A percentile compares a stretch with the other conserved stretches of the same genome.
These are phyloP conservation scores for Agrocybe chaxingu DNA, from an alignment of 768 basidiomycete species.

Conservation along the genomic window DNA sequence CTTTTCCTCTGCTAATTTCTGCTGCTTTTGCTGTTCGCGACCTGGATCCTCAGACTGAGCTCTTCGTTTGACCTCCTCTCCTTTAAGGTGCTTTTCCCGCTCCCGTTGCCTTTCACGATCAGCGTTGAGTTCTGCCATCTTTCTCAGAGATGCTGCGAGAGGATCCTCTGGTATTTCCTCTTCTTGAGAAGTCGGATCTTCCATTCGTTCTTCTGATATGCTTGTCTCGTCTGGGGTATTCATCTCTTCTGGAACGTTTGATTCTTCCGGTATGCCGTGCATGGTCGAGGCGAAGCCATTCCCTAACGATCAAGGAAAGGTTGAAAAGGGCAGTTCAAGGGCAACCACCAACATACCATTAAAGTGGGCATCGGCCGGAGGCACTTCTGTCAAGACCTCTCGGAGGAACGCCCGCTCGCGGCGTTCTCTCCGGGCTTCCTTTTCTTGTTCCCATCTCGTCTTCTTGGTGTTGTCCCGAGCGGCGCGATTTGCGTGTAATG, in stretches of 20 bases:
- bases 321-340: background rate
- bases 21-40: slow-evolving; percentile 35
- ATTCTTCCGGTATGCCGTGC: slow-evolving; percentile 25
- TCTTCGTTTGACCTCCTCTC: slow-evolving; percentile 46
- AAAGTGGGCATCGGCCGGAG: slow-evolving; percentile 16
- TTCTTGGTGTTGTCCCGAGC: slow-evolving; percentile 41
- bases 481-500: slow-evolving; percentile 30
- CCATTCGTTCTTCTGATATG: slow-evolving; percentile 6
- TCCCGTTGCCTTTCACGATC: slow-evolving; percentile 16
- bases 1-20: slow-evolving; percentile 33
- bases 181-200: background rate
- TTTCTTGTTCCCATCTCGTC: slow-evolving; percentile 34
- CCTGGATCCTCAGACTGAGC: slow-evolving; percentile 33
- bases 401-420: slow-evolving; percentile 37
- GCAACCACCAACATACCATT: slow-evolving; percentile 9
- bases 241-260: background rate
- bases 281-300: background rate
- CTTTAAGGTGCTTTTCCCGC: slow-evolving; percentile 15
- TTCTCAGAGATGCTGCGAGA: slow-evolving; percentile 16
- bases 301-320: background rate
- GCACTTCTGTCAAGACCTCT: slow-evolving; percentile 36
- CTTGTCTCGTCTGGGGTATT: background rate
- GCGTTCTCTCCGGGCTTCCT: slow-evolving; percentile 32
- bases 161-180: slow-evolving; percentile 23
- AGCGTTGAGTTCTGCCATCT: slow-evolving; percentile 20